Evolutionary conservation across 148 eudicot genomes (phyloP).

Genomic region (Euryodendron excelsum): DNA sequence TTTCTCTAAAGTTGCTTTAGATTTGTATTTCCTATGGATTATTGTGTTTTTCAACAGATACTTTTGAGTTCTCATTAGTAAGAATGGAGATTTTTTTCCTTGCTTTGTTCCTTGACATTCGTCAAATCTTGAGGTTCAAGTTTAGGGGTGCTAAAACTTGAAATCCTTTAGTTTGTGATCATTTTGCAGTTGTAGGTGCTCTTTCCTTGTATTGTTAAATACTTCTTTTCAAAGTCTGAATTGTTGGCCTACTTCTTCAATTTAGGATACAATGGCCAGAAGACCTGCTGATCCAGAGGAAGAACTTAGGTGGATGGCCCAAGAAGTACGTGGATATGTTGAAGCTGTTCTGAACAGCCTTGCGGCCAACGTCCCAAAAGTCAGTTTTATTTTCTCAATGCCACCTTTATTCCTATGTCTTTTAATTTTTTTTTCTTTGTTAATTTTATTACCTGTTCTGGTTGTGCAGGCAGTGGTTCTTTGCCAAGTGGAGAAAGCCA

Average conservation of each 20-base stretch:
- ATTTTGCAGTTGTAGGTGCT: neutral
- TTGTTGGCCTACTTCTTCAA: conserved; percentile 13
- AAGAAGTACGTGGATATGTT: conserved; percentile 96
- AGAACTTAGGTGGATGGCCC: conserved; percentile 97
- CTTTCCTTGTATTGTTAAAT: neutral
- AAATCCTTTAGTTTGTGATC: neutral
- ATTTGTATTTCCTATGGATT: neutral
- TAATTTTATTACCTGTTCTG: conserved; percentile 10
- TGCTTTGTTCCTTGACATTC: neutral
- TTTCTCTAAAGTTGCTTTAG: neutral
- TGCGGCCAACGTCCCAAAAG: conserved; percentile 97
- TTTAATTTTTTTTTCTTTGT: conserved; percentile 3
- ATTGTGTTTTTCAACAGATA: neutral
- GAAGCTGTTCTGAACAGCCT: conserved; percentile 96
- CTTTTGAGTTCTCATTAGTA: neutral
- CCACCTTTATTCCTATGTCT: neutral
- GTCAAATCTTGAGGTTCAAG: neutral
- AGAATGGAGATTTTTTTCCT: neutral
- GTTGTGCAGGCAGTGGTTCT: conserved; percentile 85
- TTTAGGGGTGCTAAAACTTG: neutral
- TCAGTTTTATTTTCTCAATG: conserved; percentile 23
- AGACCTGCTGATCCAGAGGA: conserved; percentile 97
- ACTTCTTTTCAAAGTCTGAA: conserved; percentile 5
- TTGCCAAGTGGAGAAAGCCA: conserved; percentile 98
- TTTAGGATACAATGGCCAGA: conserved; percentile 89